A percentile compares a stretch with the other conserved stretches of the same genome.
Evolutionary conservation across 1,284 basidiomycete genomes (phyloP).

Genomic region (Sporisorium sorghi): DNA sequence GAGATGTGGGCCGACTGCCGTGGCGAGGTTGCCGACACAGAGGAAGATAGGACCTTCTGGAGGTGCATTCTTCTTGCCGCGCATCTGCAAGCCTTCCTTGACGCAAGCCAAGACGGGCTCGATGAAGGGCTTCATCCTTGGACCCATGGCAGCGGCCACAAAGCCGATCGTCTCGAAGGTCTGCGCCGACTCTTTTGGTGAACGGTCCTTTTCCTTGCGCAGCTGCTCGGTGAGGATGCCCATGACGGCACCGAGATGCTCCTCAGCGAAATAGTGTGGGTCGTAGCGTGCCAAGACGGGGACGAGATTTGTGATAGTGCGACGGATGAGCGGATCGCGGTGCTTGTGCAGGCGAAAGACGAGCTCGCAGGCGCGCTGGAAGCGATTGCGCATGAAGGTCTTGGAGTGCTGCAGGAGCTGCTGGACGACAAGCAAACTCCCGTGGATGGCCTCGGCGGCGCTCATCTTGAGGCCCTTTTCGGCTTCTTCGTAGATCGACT

Average conservation of each 20-base stretch:
- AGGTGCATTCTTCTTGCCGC: conserved; percentile 91
- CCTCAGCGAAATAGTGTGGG: conserved; percentile 65
- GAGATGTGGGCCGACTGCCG: conserved; percentile 93
- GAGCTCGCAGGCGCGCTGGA: conserved; percentile 87
- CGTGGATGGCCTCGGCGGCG: conserved; percentile 88
- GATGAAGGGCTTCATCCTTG: conserved; percentile 95
- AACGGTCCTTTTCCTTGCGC: conserved; percentile 60
- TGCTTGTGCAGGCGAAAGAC: conserved; percentile 92
- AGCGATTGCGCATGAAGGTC: conserved; percentile 94
- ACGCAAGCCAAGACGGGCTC: conserved; percentile 91
- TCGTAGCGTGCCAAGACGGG: conserved; percentile 67
- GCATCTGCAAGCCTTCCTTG: conserved; percentile 84
- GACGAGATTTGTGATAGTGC: conserved; percentile 65
- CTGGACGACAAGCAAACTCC: conserved; percentile 89
- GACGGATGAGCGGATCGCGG: conserved; percentile 87
- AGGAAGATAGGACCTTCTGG: conserved; percentile 97
- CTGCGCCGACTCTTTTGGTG: conserved; percentile 57
- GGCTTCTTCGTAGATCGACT: conserved; percentile 79
- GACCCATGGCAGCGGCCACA: conserved; percentile 88
- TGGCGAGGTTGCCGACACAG: conserved; percentile 95
- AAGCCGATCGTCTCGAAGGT: conserved; percentile 96
- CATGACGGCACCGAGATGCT: conserved; percentile 66
- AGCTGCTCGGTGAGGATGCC: conserved; percentile 56
- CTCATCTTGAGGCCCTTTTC: conserved; percentile 84
- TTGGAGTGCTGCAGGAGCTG: conserved; percentile 92